Evolutionary conservation across 768 basidiomycete genomes (phyloP).

Genomic region (Hirschioporus abietinus): DNA sequence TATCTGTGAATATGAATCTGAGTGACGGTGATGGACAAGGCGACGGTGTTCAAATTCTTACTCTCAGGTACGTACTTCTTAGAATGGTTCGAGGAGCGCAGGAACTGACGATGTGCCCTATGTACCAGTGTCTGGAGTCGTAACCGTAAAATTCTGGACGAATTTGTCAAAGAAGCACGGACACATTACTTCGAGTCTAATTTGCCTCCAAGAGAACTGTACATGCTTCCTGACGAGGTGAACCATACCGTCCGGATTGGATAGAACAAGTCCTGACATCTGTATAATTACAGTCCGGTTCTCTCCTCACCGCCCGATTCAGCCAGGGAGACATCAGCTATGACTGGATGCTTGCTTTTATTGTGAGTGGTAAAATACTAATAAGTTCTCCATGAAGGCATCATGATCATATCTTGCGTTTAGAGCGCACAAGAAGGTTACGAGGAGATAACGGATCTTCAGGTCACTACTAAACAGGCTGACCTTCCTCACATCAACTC

Average conservation of each 20-base stretch:
- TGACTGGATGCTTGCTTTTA: slow-evolving; percentile 42
- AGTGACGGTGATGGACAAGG: background rate
- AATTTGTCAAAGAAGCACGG: background rate
- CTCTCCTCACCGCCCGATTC: slow-evolving; percentile 35
- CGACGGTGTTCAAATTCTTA: background rate
- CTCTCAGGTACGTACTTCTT: background rate
- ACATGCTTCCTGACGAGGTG: background rate
- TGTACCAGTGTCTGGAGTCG: background rate
- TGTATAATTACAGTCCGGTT: background rate
- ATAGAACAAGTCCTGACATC: background rate
- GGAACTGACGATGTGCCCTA: background rate
- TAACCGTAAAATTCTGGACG: background rate
- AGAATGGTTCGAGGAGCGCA: background rate
- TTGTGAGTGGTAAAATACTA: slow-evolving; percentile 25
- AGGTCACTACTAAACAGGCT: slow-evolving; percentile 19
- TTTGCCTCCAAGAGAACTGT: background rate
- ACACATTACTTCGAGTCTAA: background rate
- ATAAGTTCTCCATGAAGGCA: slow-evolving; percentile 36
- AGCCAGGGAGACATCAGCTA: slow-evolving; percentile 42
- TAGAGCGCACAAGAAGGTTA: slow-evolving; percentile 35
- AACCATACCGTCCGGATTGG: background rate
- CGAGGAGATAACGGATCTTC: slow-evolving; percentile 35
- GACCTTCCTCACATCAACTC: slow-evolving; percentile 14
- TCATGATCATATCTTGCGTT: slow-evolving; percentile 39
- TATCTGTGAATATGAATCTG: background rate